Base-by-base conservation (phyloP, 495 filamentous ascomycete species). In the Penicillium longicatenatum region DNA sequence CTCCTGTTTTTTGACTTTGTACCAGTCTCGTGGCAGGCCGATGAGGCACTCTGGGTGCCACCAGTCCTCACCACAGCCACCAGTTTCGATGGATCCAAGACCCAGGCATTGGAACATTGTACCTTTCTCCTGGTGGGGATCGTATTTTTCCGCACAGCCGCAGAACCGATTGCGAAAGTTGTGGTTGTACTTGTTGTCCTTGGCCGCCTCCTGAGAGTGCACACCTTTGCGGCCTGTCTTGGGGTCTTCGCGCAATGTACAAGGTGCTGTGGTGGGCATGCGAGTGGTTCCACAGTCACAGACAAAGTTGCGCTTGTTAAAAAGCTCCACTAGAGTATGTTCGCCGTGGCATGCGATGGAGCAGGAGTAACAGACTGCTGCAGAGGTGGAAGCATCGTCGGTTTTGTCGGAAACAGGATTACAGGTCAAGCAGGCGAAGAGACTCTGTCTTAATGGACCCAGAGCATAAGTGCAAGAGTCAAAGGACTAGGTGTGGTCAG, bases 61-160 rank as follows among this genome's bases (percentile, higher is more conserved):
- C 95, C 95, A 99, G 71, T 99, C 95, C 76, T 99, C 95, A 4
- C 94, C 93, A 74, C 95, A 99, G 5, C 92, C 92, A 9, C 91
- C 91, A 4, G 87, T 86, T 61, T 88, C 88, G 33, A 83, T 83
- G 0, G 85, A 86, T 0, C 91, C 92, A 4, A 99, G 80, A 0
- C 92, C 92, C 2, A 98, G 70, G 70, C 95, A 99, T 74, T 99
- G 95, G 68, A 93, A 98, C 95, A 99, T 99, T n/a, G 92, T 97
- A 2, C 94, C 94, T 62, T 91, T 93, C 71, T 99, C 91, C 66
- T 87, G 77, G 41, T 91, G 76, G 0, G 92, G 83, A 64, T 95
- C 86, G 66, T 99, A 99, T 51, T 91, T 81, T 64, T 91, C 85
- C 26, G 81, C 84, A 66, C 95, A 99, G 12, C 89, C 90, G 70